These are phyloP conservation scores for Yamadazyma dendronema DNA, from an alignment of 1,139 yeast species.

Conservation along the genomic window DNA sequence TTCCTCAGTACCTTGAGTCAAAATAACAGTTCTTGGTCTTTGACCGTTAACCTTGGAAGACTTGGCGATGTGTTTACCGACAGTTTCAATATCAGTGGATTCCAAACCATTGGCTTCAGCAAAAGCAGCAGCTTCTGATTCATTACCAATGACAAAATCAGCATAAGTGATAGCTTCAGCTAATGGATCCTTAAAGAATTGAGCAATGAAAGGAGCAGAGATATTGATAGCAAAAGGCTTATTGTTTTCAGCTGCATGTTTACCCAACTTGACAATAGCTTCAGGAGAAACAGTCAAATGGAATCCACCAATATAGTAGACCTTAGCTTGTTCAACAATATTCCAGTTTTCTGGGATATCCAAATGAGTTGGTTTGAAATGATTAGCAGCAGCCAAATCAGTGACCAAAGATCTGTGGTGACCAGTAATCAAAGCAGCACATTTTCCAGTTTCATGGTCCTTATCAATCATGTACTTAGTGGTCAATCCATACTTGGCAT, in stretches of 20 bases:
- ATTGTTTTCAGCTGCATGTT: conserved; percentile 84
- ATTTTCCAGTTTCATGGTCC: conserved; percentile 86
- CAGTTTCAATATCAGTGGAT: conserved; percentile 60
- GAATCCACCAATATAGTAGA: conserved; percentile 94
- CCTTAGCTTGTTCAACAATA: conserved; percentile 75
- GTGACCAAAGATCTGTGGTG: conserved; percentile 90
- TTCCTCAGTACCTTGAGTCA: conserved; percentile 92
- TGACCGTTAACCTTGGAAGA: conserved; percentile 72
- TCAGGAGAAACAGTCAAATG: conserved; percentile 97
- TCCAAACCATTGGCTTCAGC: conserved; percentile 77
- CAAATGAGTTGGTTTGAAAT: conserved; percentile 86
- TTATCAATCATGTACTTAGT: conserved; percentile 82
- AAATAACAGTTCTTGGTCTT: conserved; percentile 78
- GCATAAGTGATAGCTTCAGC: conserved; percentile 81
- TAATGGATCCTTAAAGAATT: conserved; percentile 90
- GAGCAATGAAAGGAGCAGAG: conserved; percentile 96
- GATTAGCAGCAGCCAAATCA: conserved; percentile 97
- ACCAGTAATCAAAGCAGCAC: conserved; percentile 94
- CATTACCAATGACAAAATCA: conserved; percentile 92
- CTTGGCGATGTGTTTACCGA: conserved; percentile 80
- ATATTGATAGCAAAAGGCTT: conserved; percentile 84
- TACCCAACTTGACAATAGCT: conserved; percentile 84
- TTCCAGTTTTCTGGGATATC: conserved; percentile 90
- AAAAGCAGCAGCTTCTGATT: conserved; percentile 93
- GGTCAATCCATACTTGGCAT: conserved; percentile 81